Percentiles rank a stretch among this genome's conserved stretches.
Evolutionary conservation across 2,329 filamentous ascomycete genomes (phyloP).

Genomic region (Epichloe scottii): DNA sequence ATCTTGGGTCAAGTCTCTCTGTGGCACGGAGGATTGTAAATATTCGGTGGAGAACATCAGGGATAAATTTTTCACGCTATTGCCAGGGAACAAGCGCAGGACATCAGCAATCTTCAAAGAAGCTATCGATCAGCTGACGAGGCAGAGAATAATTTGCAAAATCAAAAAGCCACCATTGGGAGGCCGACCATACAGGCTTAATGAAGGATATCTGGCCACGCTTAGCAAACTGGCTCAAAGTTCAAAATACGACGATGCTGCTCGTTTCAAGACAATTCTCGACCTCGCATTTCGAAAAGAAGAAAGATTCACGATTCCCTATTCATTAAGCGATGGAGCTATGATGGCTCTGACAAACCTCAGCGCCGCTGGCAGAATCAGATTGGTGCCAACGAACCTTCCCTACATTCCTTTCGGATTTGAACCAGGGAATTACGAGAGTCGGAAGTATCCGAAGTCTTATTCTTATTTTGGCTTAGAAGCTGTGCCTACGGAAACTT

Average conservation of each 20-base stretch:
- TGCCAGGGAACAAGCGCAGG: constrained; percentile 23
- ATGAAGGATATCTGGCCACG: constrained; percentile 42
- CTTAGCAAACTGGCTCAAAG: constrained; percentile 44
- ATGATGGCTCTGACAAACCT: constrained; percentile 57
- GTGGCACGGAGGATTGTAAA: constrained; percentile 36
- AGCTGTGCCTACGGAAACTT: constrained; percentile 49
- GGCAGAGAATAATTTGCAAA: constrained; percentile 43
- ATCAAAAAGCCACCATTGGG: constrained; percentile 44
- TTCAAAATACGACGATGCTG: constrained; percentile 44
- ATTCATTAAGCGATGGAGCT: constrained; percentile 48
- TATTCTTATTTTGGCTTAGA: constrained; percentile 53
- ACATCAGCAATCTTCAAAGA: constrained; percentile 33
- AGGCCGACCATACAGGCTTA: constrained; percentile 51
- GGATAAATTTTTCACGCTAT: constrained; percentile 39
- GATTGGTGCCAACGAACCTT: constrained; percentile 39
- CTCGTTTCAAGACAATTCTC: constrained; percentile 44
- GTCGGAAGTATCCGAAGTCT: constrained; percentile 52
- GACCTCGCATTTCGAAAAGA: constrained; percentile 40
- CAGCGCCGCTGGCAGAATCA: constrained; percentile 44
- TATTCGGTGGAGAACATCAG: constrained; percentile 37
- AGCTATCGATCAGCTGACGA: constrained; percentile 35
- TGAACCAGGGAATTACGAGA: constrained; percentile 58
- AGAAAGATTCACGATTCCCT: constrained; percentile 35
- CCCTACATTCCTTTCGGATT: constrained; percentile 57
- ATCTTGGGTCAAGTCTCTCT: constrained; percentile 49